A percentile compares a stretch with the other conserved stretches of the same genome.
These are phyloP conservation scores for Gossypium longicalyx DNA, from an alignment of 345 rosid species.

Conservation along the genomic window DNA sequence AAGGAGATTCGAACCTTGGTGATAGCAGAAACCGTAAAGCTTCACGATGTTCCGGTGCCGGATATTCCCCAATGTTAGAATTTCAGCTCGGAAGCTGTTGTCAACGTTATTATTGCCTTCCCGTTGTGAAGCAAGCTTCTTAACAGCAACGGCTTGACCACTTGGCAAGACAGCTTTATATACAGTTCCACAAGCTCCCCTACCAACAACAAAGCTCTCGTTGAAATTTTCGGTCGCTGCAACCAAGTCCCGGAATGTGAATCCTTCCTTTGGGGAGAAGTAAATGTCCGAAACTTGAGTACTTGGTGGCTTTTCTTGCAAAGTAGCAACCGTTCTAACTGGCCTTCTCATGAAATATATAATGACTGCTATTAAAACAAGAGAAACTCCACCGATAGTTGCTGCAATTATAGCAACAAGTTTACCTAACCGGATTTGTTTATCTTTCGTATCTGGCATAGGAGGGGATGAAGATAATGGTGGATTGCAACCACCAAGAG, in stretches of 20 bases:
- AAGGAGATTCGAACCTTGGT: slow-evolving; percentile 87
- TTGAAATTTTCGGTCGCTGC: slow-evolving; percentile 64
- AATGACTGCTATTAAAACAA: slow-evolving; percentile 53
- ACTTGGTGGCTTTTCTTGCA: slow-evolving; percentile 33
- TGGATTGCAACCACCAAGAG: slow-evolving; percentile 45
- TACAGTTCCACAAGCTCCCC: slow-evolving; percentile 91
- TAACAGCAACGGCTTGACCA: slow-evolving; percentile 67
- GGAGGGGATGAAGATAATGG: slow-evolving; percentile 29
- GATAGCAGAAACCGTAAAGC: slow-evolving; percentile 71
- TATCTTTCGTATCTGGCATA: slow-evolving; percentile 19
- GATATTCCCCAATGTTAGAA: slow-evolving; percentile 71
- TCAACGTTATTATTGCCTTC: slow-evolving; percentile 60
- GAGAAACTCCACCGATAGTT: slow-evolving; percentile 61
- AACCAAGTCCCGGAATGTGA: slow-evolving; percentile 71
- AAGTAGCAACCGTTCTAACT: slow-evolving; percentile 26
- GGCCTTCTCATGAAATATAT: slow-evolving; percentile 59
- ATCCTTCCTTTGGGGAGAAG: slow-evolving; percentile 70
- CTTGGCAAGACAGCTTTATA: slow-evolving; percentile 63
- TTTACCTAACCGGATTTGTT: slow-evolving; percentile 37
- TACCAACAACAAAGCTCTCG: slow-evolving; percentile 69
- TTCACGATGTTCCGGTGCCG: slow-evolving; percentile 86
- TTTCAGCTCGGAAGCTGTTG: slow-evolving; percentile 82
- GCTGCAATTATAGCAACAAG: slow-evolving; percentile 65
- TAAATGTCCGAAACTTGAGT: slow-evolving; percentile 51
- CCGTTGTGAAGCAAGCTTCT: slow-evolving; percentile 70